Base-by-base conservation (phyloP, 1,284 basidiomycete genomes). In the Tilletiaria anomala region DNA sequence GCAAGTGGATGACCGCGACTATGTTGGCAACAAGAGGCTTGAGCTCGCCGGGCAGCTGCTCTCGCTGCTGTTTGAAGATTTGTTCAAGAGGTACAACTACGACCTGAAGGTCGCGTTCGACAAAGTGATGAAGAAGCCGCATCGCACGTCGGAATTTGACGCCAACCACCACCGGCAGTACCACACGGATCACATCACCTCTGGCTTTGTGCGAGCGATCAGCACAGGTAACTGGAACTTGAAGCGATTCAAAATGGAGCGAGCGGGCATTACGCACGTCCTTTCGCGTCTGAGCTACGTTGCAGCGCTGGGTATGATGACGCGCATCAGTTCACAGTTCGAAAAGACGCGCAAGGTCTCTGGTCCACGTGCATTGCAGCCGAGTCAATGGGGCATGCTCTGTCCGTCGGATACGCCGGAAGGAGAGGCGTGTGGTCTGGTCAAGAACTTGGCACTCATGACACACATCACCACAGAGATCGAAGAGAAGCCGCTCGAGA, bases 401-500 rank as follows among this genome's bases (percentile, higher is more conserved):
- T 99, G 93, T 70, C 85, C 93, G 0, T 89, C 85, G 62, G 93
- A 99, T 70, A 99, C 94, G 3, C 93, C 93, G 0, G 93, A 99
- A 78, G 94, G 93, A 65, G 93, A 99, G 70, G 93, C 93, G 5
- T 99, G 93, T 66, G 93, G 93, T 39, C 72, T 99, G 45, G 94
- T 99, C 37, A 99, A 99, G 73, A 99, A 99, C 69, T 71, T 99
- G 44, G 94, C 93, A 2, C 75, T 97, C 32, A 99, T 97, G 89
- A 97, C 94, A 3, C 94, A 99, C 69, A 99, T 99, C 68, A 99
- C 93, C 11, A 97, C 94, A 18, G 93, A 97, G 68, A 88, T 91
- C 15, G 88, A 93, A 49, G 93, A 99, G 69, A 84, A 81, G 50
- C 89, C 93, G 2, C 84, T 99, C 47, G 78, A 86, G 56, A 76